Evolutionary conservation across 805 yeast genomes (phyloP).

Genomic region (Yarrowia divulgata): DNA sequence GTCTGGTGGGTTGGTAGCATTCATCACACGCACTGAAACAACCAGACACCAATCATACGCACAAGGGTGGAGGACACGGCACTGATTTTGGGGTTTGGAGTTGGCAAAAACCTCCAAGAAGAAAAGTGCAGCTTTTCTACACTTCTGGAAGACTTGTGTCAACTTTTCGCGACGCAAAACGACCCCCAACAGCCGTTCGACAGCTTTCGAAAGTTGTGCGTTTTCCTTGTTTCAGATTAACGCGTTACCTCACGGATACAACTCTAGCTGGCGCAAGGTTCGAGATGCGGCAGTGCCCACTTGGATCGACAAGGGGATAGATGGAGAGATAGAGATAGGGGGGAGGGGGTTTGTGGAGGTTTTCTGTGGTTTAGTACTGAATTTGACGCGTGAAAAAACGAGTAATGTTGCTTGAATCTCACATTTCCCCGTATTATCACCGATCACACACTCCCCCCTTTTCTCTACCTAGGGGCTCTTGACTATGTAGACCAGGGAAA

Average conservation of each 20-base stretch:
- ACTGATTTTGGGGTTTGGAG: not conserved
- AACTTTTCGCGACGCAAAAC: not conserved
- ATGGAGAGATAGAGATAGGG: not conserved
- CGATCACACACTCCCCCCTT: not conserved
- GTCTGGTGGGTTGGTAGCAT: not conserved
- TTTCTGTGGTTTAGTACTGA: not conserved
- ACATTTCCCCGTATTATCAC: not conserved
- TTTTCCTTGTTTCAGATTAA: conserved; percentile 16
- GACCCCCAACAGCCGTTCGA: not conserved
- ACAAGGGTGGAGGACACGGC: not conserved
- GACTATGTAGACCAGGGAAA: conserved; percentile 9
- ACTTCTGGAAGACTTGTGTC: not conserved
- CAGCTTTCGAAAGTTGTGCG: not conserved
- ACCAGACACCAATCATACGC: conserved; percentile 10
- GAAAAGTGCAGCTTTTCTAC: not conserved
- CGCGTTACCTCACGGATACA: conserved; percentile 24
- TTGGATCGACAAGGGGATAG: conserved; percentile 16
- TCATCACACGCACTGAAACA: not conserved
- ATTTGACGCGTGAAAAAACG: not conserved
- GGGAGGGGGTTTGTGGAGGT: not conserved
- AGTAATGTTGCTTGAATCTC: not conserved
- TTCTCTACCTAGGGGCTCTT: conserved; percentile 6
- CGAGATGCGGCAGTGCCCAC: conserved; percentile 13
- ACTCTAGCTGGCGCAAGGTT: not conserved
- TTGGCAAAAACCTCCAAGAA: not conserved